phyloP scores from a whole-genome alignment of 169 alveolate species.

The Hammondia hammondi region DNA sequence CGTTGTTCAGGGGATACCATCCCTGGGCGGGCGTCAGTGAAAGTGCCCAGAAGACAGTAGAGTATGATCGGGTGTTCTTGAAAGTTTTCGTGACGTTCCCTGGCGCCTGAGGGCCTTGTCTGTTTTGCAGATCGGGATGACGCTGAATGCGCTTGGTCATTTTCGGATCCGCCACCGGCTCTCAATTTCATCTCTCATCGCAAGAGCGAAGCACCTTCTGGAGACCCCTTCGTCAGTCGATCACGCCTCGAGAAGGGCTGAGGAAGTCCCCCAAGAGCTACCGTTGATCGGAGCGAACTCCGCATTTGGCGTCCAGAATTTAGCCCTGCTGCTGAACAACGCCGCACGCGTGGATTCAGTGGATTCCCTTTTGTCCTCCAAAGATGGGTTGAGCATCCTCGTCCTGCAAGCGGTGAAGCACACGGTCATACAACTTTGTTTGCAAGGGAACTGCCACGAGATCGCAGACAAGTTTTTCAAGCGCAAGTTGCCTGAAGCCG shows the following conservation, averaged over 20 bases:
- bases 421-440: neutral
- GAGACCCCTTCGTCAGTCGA: neutral
- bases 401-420: neutral
- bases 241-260: neutral
- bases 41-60: too few relatives aligned
- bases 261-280: neutral
- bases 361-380: neutral
- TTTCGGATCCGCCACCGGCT: neutral
- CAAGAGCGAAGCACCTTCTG: neutral
- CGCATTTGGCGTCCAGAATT: neutral
- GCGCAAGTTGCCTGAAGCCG: too few relatives aligned
- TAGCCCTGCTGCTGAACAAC: constrained; percentile 12
- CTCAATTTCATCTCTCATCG: neutral
- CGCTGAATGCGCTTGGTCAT: constrained; percentile 11
- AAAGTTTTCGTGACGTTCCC: neutral
- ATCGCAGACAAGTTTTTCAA: too few relatives aligned
- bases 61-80: too few relatives aligned
- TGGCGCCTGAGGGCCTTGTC: neutral
- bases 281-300: neutral
- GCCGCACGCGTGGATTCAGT: constrained; percentile 7
- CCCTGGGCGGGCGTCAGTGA: too few relatives aligned
- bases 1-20: neutral
- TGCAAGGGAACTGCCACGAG: neutral
- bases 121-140: constrained; percentile 18
- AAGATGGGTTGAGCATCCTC: neutral